phyloP scores from a whole-genome alignment of 108 stramenopile genomes.

The Pseudonitzschia pungens region DNA sequence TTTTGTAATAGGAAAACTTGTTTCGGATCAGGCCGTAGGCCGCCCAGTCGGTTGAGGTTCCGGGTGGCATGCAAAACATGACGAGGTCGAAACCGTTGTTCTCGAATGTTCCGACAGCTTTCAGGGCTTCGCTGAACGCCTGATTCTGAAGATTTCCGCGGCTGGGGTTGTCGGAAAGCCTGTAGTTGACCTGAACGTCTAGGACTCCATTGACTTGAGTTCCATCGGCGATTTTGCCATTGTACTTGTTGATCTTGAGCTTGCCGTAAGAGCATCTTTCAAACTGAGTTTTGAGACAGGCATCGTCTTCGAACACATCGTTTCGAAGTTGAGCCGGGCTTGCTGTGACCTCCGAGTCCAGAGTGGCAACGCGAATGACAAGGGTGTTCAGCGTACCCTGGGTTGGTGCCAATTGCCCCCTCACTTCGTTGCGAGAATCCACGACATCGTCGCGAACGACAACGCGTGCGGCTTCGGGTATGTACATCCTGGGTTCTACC shows the following conservation, averaged over 20 bases:
- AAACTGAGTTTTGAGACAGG: conserved; percentile 43
- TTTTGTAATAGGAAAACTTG: conserved; percentile 44
- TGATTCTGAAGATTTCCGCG: background rate
- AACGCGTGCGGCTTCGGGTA: background rate
- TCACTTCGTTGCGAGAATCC: background rate
- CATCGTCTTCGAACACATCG: conserved; percentile 21
- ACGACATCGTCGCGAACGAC: background rate
- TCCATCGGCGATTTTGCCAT: background rate
- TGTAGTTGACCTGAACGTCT: conserved; percentile 6
- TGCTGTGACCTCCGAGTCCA: background rate
- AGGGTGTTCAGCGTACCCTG: background rate
- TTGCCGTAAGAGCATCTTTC: conserved; percentile 43
- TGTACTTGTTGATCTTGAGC: conserved; percentile 20
- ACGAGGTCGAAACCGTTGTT: conserved; percentile 43
- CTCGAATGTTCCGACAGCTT: background rate
- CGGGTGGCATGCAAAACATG: conserved; percentile 60
- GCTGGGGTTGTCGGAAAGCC: conserved; percentile 19
- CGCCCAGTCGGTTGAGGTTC: conserved; percentile 10
- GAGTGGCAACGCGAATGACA: background rate
- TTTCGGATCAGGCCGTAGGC: conserved; percentile 35
- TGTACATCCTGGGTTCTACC: background rate
- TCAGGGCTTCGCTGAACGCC: background rate
- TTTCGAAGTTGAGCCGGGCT: background rate
- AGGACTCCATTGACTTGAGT: background rate
- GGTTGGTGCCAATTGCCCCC: background rate